These are phyloP conservation scores for Neurospora tetrasperma DNA, from an alignment of 495 filamentous ascomycete species.

Conservation along the genomic window DNA sequence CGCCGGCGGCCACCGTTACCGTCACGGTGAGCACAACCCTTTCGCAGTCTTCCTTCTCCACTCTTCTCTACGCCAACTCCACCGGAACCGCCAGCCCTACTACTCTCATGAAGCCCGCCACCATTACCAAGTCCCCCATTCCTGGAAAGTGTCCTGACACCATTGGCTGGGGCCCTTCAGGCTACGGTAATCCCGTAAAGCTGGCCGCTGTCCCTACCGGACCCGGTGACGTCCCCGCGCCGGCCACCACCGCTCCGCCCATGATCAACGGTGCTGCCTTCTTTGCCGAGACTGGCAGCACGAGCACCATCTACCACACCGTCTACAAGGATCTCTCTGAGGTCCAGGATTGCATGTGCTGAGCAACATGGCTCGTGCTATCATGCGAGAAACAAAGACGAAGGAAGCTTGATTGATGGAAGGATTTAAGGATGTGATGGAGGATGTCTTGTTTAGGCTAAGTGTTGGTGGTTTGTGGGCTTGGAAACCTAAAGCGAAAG, in stretches of 20 bases:
- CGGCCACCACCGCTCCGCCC: slow-evolving; percentile 6
- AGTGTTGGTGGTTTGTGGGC: neutral
- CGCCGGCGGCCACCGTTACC: slow-evolving; percentile 19
- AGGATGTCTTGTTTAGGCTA: neutral
- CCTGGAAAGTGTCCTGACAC: slow-evolving; percentile 20
- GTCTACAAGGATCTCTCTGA: slow-evolving; percentile 20
- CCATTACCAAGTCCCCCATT: neutral
- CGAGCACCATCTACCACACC: slow-evolving; percentile 18
- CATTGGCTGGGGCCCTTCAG: slow-evolving; percentile 19
- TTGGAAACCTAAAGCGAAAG: neutral
- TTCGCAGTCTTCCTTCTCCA: slow-evolving; percentile 4
- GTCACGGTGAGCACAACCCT: slow-evolving; percentile 22
- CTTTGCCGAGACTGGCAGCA: slow-evolving; percentile 1
- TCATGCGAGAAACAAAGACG: neutral
- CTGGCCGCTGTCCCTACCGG: slow-evolving; percentile 8
- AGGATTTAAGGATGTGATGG: neutral
- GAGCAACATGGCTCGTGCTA: neutral
- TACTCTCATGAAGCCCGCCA: neutral
- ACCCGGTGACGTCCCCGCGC: slow-evolving; percentile 1
- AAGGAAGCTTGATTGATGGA: neutral
- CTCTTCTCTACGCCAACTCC: slow-evolving; percentile 3
- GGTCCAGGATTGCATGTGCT: slow-evolving; percentile 6
- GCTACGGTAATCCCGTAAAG: slow-evolving; percentile 16
- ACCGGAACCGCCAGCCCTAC: slow-evolving; percentile 4
- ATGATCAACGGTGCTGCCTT: neutral